Conservation (phyloP, 1,139 yeast genomes). For the Nakaseomyces glabratus region DNA sequence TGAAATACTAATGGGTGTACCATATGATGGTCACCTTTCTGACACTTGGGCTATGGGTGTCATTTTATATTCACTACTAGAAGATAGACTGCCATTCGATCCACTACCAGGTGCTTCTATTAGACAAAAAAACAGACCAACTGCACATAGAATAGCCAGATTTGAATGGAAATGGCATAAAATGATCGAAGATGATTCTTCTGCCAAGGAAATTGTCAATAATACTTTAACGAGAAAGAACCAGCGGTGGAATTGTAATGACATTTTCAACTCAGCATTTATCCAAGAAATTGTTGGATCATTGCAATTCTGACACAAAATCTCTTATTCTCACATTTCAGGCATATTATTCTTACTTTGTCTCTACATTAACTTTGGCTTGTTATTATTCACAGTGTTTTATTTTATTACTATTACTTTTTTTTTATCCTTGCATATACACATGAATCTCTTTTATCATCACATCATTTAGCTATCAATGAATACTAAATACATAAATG, state of each 20-base stretch:
- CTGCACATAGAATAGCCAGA: slow-evolving; percentile 85
- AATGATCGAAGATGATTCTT: slow-evolving; percentile 33
- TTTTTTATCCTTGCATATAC: too few species aligned
- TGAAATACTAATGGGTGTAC: slow-evolving; percentile 78
- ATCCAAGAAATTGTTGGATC: slow-evolving; percentile 17
- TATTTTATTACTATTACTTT: too few species aligned
- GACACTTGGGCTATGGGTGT: slow-evolving; percentile 96
- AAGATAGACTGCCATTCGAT: slow-evolving; percentile 84
- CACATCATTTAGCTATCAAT: too few species aligned
- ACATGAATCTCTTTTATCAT: too few species aligned
- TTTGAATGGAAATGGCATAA: slow-evolving; percentile 83
- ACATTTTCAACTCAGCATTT: slow-evolving; percentile 35
- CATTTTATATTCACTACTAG: slow-evolving; percentile 70
- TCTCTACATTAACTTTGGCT: too few species aligned
- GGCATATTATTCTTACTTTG: too few species aligned
- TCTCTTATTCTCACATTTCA: too few species aligned
- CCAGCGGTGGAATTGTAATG: slow-evolving; percentile 37
- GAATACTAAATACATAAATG: too few species aligned
- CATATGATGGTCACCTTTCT: slow-evolving; percentile 81
- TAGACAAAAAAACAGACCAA: slow-evolving; percentile 45
- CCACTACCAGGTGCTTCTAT: slow-evolving; percentile 46
- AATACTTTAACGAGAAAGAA: slow-evolving; percentile 47
- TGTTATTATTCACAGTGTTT: too few species aligned
- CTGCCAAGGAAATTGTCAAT: slow-evolving; percentile 49
- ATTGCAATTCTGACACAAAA: too few species aligned